phyloP scores from a whole-genome alignment of 164 flowering plant species.

The Vitis labrusca region DNA sequence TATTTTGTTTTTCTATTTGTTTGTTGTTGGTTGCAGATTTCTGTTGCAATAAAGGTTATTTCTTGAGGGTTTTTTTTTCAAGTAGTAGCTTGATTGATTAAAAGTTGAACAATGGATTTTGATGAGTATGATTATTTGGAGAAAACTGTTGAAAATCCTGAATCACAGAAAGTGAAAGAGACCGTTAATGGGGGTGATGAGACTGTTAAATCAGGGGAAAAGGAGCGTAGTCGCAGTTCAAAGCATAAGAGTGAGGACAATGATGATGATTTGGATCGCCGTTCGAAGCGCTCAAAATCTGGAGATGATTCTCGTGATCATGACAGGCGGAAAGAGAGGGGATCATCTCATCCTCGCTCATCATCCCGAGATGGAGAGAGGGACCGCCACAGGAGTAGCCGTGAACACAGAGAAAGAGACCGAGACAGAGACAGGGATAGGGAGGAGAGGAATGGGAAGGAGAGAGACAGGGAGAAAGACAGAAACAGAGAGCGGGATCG shows the following conservation, averaged over 20 bases:
- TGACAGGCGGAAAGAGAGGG: conserved; percentile 44
- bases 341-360: conserved; percentile 41
- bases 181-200: conserved; percentile 46
- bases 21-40: neutral
- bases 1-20: neutral
- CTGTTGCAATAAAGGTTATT: neutral
- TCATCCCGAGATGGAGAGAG: conserved; percentile 50
- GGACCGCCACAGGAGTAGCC: conserved; percentile 53
- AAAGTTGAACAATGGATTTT: conserved; percentile 51
- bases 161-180: conserved; percentile 39
- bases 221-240: conserved; percentile 45
- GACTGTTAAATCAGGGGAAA: conserved; percentile 33
- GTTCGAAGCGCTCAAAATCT: conserved; percentile 41
- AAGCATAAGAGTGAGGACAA: conserved; percentile 41
- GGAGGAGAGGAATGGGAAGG: conserved; percentile 42
- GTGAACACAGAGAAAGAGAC: conserved; percentile 43
- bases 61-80: neutral
- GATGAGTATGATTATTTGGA: conserved; percentile 83
- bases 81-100: conserved; percentile 7
- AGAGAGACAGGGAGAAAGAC: conserved; percentile 38
- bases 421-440: conserved; percentile 31
- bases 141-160: conserved; percentile 65
- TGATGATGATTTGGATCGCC: conserved; percentile 35
- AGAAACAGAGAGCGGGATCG: conserved; percentile 24
- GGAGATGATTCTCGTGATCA: conserved; percentile 44